Conservation (phyloP, 805 yeast species). For the Candida sakaeoensis region DNA sequence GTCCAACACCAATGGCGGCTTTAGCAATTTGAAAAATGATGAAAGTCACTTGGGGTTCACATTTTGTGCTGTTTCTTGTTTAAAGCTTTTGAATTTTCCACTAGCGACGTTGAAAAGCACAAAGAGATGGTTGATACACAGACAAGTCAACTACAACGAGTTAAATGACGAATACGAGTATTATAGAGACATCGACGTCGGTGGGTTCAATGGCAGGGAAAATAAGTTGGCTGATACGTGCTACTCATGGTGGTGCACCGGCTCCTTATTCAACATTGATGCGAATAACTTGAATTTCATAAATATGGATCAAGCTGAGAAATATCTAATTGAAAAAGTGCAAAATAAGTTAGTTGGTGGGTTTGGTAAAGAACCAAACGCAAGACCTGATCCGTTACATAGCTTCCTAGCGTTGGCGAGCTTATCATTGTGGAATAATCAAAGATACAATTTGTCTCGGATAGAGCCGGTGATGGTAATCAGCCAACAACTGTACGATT, state of each 20-base stretch:
- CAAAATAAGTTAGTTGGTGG: slow-evolving; percentile 73
- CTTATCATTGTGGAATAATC: slow-evolving; percentile 17
- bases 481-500: slow-evolving; percentile 15
- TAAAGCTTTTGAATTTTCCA: slow-evolving; percentile 37
- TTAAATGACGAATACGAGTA: slow-evolving; percentile 21
- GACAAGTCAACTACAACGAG: slow-evolving; percentile 50
- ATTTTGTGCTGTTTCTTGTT: slow-evolving; percentile 72
- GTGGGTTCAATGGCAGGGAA: slow-evolving; percentile 85
- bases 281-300: slow-evolving; percentile 23
- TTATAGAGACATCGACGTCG: slow-evolving; percentile 46
- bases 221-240: slow-evolving; percentile 85
- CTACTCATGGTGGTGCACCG: slow-evolving; percentile 81
- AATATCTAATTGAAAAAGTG: slow-evolving; percentile 50
- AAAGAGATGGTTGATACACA: slow-evolving; percentile 55
- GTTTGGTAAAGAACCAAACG: slow-evolving; percentile 61
- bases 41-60: slow-evolving; percentile 90
- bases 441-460: slow-evolving; percentile 11
- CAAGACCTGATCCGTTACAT: slow-evolving; percentile 70
- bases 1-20: slow-evolving; percentile 61
- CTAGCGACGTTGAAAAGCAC: slow-evolving; percentile 32
- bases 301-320: slow-evolving; percentile 29
- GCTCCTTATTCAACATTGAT: slow-evolving; percentile 46
- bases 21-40: slow-evolving; percentile 46
- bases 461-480: slow-evolving; percentile 29
- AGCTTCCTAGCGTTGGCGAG: slow-evolving; percentile 56